Evolutionary conservation across 176 grass and related monocot genomes (phyloP).

Genomic region (Calamus simplicifolius): DNA sequence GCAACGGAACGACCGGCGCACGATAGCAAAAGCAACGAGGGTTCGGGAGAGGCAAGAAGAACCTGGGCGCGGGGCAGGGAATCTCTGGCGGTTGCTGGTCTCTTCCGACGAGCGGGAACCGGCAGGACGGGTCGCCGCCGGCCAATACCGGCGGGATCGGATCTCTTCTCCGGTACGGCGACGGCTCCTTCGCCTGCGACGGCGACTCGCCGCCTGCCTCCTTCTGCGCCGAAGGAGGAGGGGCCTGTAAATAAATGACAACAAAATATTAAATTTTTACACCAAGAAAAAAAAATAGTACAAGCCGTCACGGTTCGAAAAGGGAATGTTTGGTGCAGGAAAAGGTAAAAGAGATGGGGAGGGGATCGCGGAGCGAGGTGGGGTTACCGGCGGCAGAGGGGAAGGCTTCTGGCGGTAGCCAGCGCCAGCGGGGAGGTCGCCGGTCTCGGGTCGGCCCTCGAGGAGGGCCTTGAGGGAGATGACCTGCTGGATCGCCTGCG

Average conservation of each 20-base stretch:
- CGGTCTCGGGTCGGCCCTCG: conserved; percentile 26
- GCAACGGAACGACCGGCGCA: not conserved
- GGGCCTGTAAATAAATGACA: not conserved
- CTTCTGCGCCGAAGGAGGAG: conserved; percentile 1
- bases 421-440: conserved; percentile 13
- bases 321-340: not conserved
- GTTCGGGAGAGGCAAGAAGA: not conserved
- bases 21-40: not conserved
- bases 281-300: not conserved
- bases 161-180: conserved; percentile 38
- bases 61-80: conserved; percentile 21
- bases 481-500: conserved; percentile 47
- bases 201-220: not conserved
- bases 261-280: not conserved
- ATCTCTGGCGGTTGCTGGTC: conserved; percentile 18
- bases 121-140: not conserved
- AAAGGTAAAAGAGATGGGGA: too few relatives aligned
- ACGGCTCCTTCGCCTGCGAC: conserved; percentile 11
- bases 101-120: not conserved
- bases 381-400: not conserved
- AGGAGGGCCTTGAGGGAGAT: conserved; percentile 40
- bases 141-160: not conserved
- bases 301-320: not conserved
- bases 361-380: not conserved
- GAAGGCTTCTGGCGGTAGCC: conserved; percentile 12